These are phyloP conservation scores for Diaporthe sp. DNA, from an alignment of 2,329 filamentous ascomycete genomes.

Conservation along the genomic window DNA sequence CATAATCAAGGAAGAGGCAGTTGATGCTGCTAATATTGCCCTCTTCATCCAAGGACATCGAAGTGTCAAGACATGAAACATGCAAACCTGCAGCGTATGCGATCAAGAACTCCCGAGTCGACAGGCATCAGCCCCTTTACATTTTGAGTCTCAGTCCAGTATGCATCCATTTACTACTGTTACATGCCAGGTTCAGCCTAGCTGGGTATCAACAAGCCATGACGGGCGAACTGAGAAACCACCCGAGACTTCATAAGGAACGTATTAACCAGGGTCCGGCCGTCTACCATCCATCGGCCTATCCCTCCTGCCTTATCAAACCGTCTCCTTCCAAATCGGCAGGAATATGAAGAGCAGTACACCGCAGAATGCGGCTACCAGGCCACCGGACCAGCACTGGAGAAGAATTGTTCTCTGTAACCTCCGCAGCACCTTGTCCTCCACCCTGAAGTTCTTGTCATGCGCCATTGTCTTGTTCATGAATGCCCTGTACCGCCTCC, in stretches of 20 bases:
- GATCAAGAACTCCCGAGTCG: neutral
- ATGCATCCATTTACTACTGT: constrained; percentile 2
- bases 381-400: constrained; percentile 57
- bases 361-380: constrained; percentile 53
- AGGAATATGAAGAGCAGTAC: constrained; percentile 59
- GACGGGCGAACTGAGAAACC: constrained; percentile 17
- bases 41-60: neutral
- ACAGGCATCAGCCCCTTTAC: no score
- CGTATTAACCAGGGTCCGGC: neutral
- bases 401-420: constrained; percentile 61
- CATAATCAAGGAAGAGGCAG: neutral
- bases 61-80: no score
- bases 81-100: neutral
- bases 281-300: neutral
- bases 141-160: neutral
- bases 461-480: constrained; percentile 29
- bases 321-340: constrained; percentile 58
- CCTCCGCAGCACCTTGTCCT: constrained; percentile 57
- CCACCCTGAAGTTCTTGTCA: constrained; percentile 56
- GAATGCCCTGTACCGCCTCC: constrained; percentile 21
- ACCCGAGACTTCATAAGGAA: neutral
- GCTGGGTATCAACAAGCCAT: constrained; percentile 33
- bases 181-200: constrained; percentile 17
- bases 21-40: neutral
- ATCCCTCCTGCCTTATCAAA: constrained; percentile 25